Percentiles rank a stretch among this genome's conserved stretches.
These are phyloP conservation scores for Talaromyces marneffei DNA, from an alignment of 2,329 filamentous ascomycete genomes.

Conservation along the genomic window DNA sequence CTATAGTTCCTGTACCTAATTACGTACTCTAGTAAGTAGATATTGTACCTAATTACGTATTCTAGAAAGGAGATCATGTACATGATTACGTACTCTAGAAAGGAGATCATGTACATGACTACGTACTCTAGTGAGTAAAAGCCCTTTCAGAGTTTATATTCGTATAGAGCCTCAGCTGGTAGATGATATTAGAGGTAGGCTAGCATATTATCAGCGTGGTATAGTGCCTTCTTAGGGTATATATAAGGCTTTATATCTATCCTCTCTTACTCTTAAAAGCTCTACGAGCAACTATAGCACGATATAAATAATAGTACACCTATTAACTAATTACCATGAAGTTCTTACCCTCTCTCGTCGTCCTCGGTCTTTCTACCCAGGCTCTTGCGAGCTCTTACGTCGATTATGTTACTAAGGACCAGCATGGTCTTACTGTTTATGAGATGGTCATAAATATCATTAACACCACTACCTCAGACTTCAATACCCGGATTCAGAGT, in stretches of 20 bases:
- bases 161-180: slow-evolving; percentile 3
- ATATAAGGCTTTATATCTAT: neutral
- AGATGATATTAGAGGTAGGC: neutral
- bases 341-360: slow-evolving; percentile 14
- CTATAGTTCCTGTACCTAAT: slow-evolving; percentile 2
- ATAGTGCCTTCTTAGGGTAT: neutral
- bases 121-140: neutral
- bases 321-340: slow-evolving; percentile 17
- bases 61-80: too few species aligned
- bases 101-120: too few species aligned
- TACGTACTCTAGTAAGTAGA: neutral
- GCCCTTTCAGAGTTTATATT: neutral
- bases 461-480: slow-evolving; percentile 15
- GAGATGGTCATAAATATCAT: slow-evolving; percentile 14
- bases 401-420: slow-evolving; percentile 6
- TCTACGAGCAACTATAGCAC: neutral
- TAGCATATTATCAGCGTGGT: slow-evolving; percentile 7
- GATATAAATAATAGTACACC: slow-evolving; percentile 2
- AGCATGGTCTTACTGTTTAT: too few species aligned
- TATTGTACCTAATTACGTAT: too few species aligned
- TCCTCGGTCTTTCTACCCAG: slow-evolving; percentile 15
- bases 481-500: slow-evolving; percentile 20
- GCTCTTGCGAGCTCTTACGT: slow-evolving; percentile 13
- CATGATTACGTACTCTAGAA: too few species aligned
- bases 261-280: neutral